A percentile compares a stretch with the other conserved stretches of the same genome.
phyloP scores from a whole-genome alignment of 768 basidiomycete species.

The Gyrodon lividus region DNA sequence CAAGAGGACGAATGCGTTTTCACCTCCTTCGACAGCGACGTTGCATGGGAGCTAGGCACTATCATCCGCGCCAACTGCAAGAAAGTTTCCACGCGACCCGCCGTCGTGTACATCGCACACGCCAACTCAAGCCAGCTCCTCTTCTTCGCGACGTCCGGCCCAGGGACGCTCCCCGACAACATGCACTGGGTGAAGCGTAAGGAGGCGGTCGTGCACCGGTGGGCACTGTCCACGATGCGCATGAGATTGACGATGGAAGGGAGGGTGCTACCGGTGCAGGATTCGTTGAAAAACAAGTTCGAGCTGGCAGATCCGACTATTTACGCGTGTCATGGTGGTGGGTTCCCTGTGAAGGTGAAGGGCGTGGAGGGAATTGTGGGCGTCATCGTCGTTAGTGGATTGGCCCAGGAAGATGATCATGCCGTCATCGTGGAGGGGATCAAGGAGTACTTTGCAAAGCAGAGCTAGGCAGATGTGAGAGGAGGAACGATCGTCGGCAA shows the following conservation, averaged over 20 bases:
- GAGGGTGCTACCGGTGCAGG: not conserved
- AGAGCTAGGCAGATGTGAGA: too few species aligned
- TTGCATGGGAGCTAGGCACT: too few species aligned
- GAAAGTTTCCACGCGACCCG: too few species aligned
- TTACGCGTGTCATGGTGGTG: slow-evolving; percentile 33
- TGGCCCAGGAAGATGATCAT: not conserved
- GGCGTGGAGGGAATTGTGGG: slow-evolving; percentile 35
- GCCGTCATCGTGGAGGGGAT: not conserved
- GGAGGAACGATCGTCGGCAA: too few species aligned
- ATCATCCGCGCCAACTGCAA: too few species aligned
- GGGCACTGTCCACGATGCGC: slow-evolving; percentile 27
- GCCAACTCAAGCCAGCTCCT: slow-evolving; percentile 20
- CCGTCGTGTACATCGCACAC: not conserved
- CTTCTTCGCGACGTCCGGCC: slow-evolving; percentile 28
- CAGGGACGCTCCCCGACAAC: slow-evolving; percentile 32
- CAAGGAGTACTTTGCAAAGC: not conserved
- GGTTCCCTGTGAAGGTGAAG: slow-evolving; percentile 33
- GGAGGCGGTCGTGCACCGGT: slow-evolving; percentile 30
- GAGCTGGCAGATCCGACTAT: slow-evolving; percentile 27
- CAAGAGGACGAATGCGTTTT: too few species aligned
- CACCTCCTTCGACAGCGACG: too few species aligned
- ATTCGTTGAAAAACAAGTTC: slow-evolving; percentile 15
- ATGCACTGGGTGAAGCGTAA: slow-evolving; percentile 36
- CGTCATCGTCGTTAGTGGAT: slow-evolving; percentile 32
- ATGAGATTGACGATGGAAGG: slow-evolving; percentile 20